phyloP scores from a whole-genome alignment of 2,329 filamentous ascomycete species.

The Metarhizium sp. region DNA sequence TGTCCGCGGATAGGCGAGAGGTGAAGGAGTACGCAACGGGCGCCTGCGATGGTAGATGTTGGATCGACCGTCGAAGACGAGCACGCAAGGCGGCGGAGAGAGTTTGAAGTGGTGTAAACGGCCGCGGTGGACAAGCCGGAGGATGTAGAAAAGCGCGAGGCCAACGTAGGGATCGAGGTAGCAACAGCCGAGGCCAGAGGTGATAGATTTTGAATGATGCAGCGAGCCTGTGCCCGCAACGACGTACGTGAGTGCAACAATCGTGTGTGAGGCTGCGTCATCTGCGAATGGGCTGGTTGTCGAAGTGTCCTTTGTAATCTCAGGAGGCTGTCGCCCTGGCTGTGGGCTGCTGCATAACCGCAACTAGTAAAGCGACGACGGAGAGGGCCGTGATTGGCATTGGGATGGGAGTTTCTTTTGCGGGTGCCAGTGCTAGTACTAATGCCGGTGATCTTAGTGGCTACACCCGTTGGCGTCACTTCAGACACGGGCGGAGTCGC shows the following conservation, averaged over 20 bases:
- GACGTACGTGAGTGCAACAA: constrained; percentile 1
- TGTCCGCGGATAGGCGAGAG: constrained; percentile 12
- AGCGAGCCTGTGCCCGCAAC: background rate
- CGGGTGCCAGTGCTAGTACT: constrained; percentile 8
- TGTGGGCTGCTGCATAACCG: too few relatives aligned
- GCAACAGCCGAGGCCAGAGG: background rate
- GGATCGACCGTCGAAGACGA: constrained; percentile 5
- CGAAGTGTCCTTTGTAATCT: constrained; percentile 9
- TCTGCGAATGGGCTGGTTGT: background rate
- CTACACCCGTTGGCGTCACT: constrained; percentile 3
- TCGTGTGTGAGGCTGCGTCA: background rate
- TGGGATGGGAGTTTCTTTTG: constrained; percentile 10
- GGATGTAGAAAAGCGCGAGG: constrained; percentile 3
- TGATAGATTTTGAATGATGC: background rate
- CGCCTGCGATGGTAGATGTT: background rate
- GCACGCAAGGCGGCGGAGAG: background rate
- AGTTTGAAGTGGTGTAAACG: background rate
- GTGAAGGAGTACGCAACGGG: constrained; percentile 10
- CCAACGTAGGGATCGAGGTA: background rate
- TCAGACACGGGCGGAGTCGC: background rate
- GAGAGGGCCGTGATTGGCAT: too few relatives aligned
- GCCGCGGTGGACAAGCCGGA: constrained; percentile 2
- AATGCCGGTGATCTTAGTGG: background rate
- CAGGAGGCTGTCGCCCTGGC: background rate
- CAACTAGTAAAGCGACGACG: background rate